Base-by-base conservation (phyloP, 768 basidiomycete species). In the Termitomyces sp. region DNA sequence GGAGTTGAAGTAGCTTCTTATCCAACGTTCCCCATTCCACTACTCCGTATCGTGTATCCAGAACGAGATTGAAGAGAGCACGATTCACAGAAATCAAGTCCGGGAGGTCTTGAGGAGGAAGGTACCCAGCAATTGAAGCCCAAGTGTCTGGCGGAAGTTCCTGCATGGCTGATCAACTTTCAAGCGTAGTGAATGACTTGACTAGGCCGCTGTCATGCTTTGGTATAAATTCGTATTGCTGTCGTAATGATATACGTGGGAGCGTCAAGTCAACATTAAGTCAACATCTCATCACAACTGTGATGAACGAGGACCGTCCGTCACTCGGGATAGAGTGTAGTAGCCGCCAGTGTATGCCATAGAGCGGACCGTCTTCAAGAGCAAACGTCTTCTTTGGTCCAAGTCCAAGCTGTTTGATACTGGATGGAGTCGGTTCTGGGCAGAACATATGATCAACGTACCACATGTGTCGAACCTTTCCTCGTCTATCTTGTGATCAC, bases 141-240 rank as follows among this genome's bases (percentile, higher is more conserved):
- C 75, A 77, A 30, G 74, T 61, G 48, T 75, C 73, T 20, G 65
- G 66, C 24, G 73, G 72, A 10, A 73, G 51, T n/a, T 62, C 64
- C 26, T 51, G 46, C 61, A 65, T 62, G 28, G 30, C 7, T 18
- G 35, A 35, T 35, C 22, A 50, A 16, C 33, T 33, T 32, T 33
- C 33, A 51, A 36, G 50, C 22, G 35, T 12, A 35, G 49, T 24
- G 49, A 38, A 51, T 20, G 18, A 30, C 28, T n/a, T n/a, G 14
- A 20, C 10, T 36, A 14, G 22, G 33, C 33, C 22, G 16, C 45
- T 50, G 33, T 49, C 30, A 33, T 49, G 13, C 33, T 24, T 35
- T 0, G 26, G 22, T 38, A 24, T 24, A 36, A 36, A 36, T 51
- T 18, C 4, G 49, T 50, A 47, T 24, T 30, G 13, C 16, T 51